Evolutionary conservation across 2,329 filamentous ascomycete genomes (phyloP), one percentile per base, ranked within the genome.

Genomic region (Alternaria gaisen): DNA sequence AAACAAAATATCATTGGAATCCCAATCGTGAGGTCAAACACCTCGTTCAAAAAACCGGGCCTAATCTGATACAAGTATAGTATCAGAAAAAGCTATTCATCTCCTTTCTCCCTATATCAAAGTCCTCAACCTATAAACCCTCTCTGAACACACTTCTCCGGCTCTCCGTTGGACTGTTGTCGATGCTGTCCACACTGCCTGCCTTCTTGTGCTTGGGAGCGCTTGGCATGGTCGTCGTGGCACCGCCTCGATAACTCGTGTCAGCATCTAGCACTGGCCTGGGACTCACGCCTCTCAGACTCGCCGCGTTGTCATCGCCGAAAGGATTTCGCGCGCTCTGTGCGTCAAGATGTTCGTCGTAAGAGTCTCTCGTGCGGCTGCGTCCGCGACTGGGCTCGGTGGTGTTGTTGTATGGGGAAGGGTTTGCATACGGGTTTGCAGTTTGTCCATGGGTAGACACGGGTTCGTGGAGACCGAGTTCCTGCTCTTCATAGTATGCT

Each of bases 401-500:
- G 12, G 40, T 42, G 20, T 50, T 50, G 32, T 38, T 38, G 20
- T 50, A 50, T 9, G 46, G 20, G 1, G 46, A 26, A 4, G 46
- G 30, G 9, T 38, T 50, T 14, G 63, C 69, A 58, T 72, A 72
- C 1, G 70, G 69, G 47, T 74, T 77, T 54, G 64, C 79, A 80
- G 40, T 73, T 80, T 43, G 80, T 78, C 38, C 51, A 79, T 80
- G 9, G 20, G 53, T 54, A 8, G 53, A 40, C 76, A 72, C 74
- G 42, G 80, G 79, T 65, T 82, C 79, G 52, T 80, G 83, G 36
- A 86, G 74, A 0, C 89, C 90, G 5, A 93, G 81, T 78, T 93
- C 91, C 73, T 91, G 88, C 80, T 92, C 91, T 75, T 94, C 92
- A 73, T 92, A 90, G 77, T 92, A 92, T 18, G 89, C 87, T 77